Conservation (phyloP, 495 filamentous ascomycete species). For the Aspergillus wentii region DNA sequence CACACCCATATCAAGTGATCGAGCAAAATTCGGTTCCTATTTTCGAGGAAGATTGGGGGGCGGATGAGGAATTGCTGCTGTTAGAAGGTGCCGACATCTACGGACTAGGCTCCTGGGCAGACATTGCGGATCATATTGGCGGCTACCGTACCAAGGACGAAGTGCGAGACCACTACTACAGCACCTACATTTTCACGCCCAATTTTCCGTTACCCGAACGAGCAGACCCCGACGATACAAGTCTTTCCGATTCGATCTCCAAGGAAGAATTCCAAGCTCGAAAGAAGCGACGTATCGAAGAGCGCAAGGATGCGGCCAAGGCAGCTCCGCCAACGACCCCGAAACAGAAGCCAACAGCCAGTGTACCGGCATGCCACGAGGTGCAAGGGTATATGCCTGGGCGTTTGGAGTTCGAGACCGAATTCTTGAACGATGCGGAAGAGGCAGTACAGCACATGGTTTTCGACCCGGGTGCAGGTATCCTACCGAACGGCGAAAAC, state of each 20-base stretch:
- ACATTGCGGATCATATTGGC: conserved; percentile 97
- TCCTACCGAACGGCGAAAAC: conserved; percentile 77
- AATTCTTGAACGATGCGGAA: conserved; percentile 96
- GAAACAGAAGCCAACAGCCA: conserved; percentile 92
- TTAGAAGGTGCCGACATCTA: conserved; percentile 98
- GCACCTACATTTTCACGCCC: conserved; percentile 77
- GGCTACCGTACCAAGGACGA: conserved; percentile 93
- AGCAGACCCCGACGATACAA: conserved; percentile 74
- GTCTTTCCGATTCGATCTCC: conserved; percentile 70
- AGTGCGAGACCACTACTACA: conserved; percentile 86
- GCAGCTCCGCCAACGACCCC: conserved; percentile 78
- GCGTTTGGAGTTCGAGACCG: conserved; percentile 93
- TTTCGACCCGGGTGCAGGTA: conserved; percentile 91
- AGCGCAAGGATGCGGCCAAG: conserved; percentile 82
- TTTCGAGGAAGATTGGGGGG: conserved; percentile 91
- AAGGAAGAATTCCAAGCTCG: conserved; percentile 88
- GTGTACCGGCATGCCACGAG: conserved; percentile 92
- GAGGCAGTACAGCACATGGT: conserved; percentile 98
- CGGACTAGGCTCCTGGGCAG: conserved; percentile 93
- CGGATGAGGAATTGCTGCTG: conserved; percentile 89
- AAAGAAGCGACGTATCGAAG: conserved; percentile 94
- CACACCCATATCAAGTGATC: conserved; percentile 88
- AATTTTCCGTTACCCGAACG: conserved; percentile 82
- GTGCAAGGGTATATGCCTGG: conserved; percentile 99
- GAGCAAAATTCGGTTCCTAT: conserved; percentile 98